phyloP scores from a whole-genome alignment of 2,329 filamentous ascomycete genomes.

The Cyphellophora europaea region DNA sequence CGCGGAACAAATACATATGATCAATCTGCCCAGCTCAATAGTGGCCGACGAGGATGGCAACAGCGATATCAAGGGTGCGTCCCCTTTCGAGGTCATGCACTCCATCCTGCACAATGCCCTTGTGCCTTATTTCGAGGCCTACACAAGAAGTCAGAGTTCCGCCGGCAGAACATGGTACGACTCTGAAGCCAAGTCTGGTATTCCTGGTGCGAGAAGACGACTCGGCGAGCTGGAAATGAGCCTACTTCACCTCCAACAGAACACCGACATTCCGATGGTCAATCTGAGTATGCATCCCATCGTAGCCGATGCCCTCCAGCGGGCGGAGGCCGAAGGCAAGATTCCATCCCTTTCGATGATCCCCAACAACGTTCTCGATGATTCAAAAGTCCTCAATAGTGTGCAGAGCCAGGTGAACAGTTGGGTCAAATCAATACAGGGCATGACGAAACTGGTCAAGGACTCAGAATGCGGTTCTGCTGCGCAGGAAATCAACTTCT shows the following conservation, averaged over 20 bases:
- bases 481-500: constrained; percentile 97
- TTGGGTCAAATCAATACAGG: constrained; percentile 98
- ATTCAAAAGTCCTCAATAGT: constrained; percentile 87
- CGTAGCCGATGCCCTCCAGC: constrained; percentile 75
- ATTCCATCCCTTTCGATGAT: constrained; percentile 73
- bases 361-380: constrained; percentile 64
- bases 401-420: constrained; percentile 88
- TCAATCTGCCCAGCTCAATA: constrained; percentile 77
- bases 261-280: constrained; percentile 93
- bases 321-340: constrained; percentile 56
- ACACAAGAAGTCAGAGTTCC: constrained; percentile 71
- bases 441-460: constrained; percentile 86
- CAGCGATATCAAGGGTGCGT: constrained; percentile 55
- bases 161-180: constrained; percentile 66
- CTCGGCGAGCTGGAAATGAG: constrained; percentile 89
- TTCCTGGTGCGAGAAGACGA: constrained; percentile 95
- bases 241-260: constrained; percentile 86
- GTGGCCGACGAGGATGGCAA: constrained; percentile 32
- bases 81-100: constrained; percentile 87
- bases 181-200: constrained; percentile 83
- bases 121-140: constrained; percentile 94
- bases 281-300: constrained; percentile 79
- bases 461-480: constrained; percentile 66
- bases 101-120: constrained; percentile 84
- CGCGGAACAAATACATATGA: constrained; percentile 80